phyloP scores from a whole-genome alignment of 202 grass and related monocot genomes.

The Carex arenaria region DNA sequence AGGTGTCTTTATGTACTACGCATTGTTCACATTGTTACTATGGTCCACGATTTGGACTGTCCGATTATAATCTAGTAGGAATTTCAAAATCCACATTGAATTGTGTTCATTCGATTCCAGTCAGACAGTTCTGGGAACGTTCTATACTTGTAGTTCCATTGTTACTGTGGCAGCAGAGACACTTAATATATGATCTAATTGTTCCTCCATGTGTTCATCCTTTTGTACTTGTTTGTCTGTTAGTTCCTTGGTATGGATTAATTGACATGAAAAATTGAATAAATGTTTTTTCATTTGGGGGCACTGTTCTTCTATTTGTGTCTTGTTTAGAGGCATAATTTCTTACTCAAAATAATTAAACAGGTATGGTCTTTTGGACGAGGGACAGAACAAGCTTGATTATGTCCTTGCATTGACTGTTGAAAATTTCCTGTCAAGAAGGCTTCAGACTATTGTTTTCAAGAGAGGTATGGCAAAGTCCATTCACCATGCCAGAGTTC shows the following conservation, averaged over 20 bases:
- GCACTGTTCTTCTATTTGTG: not conserved
- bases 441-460: constrained; percentile 74
- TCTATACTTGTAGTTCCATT: not conserved
- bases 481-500: constrained; percentile 73
- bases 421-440: constrained; percentile 71
- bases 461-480: constrained; percentile 88
- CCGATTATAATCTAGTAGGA: not conserved
- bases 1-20: no score
- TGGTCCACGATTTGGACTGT: not conserved
- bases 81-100: not conserved
- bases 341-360: not conserved
- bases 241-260: not conserved
- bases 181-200: no score
- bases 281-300: not conserved
- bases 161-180: no score
- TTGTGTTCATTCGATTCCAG: not conserved
- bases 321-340: not conserved
- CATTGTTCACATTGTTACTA: not conserved
- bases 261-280: not conserved
- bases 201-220: not conserved
- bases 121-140: not conserved
- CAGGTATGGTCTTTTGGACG: constrained; percentile 52
- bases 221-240: not conserved
- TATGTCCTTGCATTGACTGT: constrained; percentile 72
- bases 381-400: constrained; percentile 79